Evolutionary conservation across 2,329 filamentous ascomycete genomes (phyloP), one percentile per base, ranked within the genome.

Genomic region (Colletotrichum aenigma): DNA sequence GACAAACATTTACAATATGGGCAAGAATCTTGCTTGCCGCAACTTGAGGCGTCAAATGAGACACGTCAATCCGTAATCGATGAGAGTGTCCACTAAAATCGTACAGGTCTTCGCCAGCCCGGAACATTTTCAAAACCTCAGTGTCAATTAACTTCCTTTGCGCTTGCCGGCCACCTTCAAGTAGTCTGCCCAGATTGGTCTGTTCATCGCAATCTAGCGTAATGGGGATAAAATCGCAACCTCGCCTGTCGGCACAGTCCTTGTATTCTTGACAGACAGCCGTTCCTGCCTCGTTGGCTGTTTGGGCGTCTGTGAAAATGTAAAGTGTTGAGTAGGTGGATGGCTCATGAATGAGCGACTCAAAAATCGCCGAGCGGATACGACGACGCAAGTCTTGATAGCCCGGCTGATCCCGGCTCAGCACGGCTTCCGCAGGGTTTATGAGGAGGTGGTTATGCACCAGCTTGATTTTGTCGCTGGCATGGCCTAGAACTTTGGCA

Each of bases 391-490:
- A 30, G 2, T 55, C 10, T n/a, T 67, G 48, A 21, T 56, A 67
- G 6, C 48, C 43, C 3, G 65, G 43, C 43, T 67, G 43, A 0
- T 67, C 48, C 13, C 65, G 26, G n/a, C 6, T 9, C 9, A 58
- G 4, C 0, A 67, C 48, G 8, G 43, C 68, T 2, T 65, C 68
- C 0, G 48, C 68, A 15, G 68, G 76, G 75, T 82, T 79, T 64
- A 82, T 82, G 48, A 82, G 76, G 15, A 78, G 74, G 70, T 83
- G 81, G 76, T 83, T 81, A 76, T 83, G 79, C 73, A 82, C 74
- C 15, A 82, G 62, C 43, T 78, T 76, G 3, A 80, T 82, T 56
- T 52, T 80, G 74, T 62, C 76, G 78, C 60, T 34, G 58, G 79
- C 70, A 9, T 2, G 8, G 32, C 16, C 9, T 9, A 82, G 72